A percentile compares a stretch with the other conserved stretches of the same genome.
Conservation (phyloP, 1,284 basidiomycete species). For the Pascua guehoae region DNA sequence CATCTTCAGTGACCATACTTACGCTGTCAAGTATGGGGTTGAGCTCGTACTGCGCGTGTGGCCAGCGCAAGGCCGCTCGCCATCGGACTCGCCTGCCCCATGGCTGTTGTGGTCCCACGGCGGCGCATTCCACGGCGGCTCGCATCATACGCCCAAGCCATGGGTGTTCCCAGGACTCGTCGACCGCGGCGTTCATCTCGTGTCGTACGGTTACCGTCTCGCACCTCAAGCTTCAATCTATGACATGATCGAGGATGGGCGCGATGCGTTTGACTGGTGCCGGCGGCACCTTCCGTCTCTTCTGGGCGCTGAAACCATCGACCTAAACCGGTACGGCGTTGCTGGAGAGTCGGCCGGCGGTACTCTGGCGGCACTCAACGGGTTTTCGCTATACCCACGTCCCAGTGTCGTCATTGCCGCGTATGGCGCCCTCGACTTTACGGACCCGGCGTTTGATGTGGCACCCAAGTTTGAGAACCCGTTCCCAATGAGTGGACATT, state of each 20-base stretch:
- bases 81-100: neutral
- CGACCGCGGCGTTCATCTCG: too few species aligned
- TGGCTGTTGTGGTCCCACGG: slow-evolving; percentile 33
- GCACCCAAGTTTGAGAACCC: too few species aligned
- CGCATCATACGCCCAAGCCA: neutral
- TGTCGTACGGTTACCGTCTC: too few species aligned
- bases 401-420: slow-evolving; percentile 27
- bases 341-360: slow-evolving; percentile 37
- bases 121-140: slow-evolving; percentile 19
- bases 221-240: too few species aligned
- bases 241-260: too few species aligned
- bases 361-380: slow-evolving; percentile 16
- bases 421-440: slow-evolving; percentile 26
- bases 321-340: slow-evolving; percentile 22
- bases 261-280: too few species aligned
- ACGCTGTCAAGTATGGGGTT: slow-evolving; percentile 24
- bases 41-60: slow-evolving; percentile 25
- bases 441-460: slow-evolving; percentile 13
- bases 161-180: too few species aligned
- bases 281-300: too few species aligned
- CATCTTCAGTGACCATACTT: slow-evolving; percentile 27
- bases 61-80: slow-evolving; percentile 6
- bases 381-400: slow-evolving; percentile 11
- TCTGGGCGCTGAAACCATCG: too few species aligned
- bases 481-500: too few species aligned